A percentile compares a stretch with the other conserved stretches of the same genome.
Evolutionary conservation across 345 rosid genomes (phyloP).

Genomic region (Sonneratia caseolaris): DNA sequence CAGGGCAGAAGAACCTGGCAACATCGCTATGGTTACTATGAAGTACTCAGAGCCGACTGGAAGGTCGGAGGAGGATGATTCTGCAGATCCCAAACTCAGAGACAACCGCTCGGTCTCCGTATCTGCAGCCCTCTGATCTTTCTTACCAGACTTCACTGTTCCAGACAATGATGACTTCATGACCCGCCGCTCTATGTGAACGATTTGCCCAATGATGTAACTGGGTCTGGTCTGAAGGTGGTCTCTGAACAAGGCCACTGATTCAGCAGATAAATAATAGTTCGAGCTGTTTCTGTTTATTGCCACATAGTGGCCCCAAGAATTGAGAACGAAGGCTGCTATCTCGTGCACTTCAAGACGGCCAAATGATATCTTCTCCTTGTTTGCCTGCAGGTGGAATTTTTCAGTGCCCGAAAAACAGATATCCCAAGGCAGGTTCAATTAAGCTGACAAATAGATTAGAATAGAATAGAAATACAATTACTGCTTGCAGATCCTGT

Average conservation of each 20-base stretch:
- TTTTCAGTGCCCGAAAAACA: not conserved
- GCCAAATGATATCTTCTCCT: constrained; percentile 80
- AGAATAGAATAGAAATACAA: not conserved
- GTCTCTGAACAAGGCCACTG: constrained; percentile 83
- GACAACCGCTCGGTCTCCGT: constrained; percentile 40
- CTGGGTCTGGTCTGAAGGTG: constrained; percentile 71
- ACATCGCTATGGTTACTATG: constrained; percentile 92
- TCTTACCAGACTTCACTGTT: constrained; percentile 24
- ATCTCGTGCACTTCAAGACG: constrained; percentile 84
- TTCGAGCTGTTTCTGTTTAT: constrained; percentile 63
- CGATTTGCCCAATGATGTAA: constrained; percentile 82
- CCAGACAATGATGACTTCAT: constrained; percentile 48
- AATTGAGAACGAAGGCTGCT: constrained; percentile 84
- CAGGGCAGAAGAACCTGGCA: constrained; percentile 64
- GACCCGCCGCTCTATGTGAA: constrained; percentile 75
- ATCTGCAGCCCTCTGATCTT: constrained; percentile 39
- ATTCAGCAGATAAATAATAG: constrained; percentile 84
- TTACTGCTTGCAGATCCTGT: not conserved
- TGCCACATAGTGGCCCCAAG: constrained; percentile 75
- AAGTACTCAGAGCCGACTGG: constrained; percentile 85
- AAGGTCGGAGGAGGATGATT: constrained; percentile 57
- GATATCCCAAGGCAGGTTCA: not conserved
- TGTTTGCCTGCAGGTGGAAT: constrained; percentile 50
- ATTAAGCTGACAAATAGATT: not conserved
- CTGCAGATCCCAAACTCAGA: constrained; percentile 38